Base-by-base conservation (phyloP, 495 filamentous ascomycete species). In the Tirmania nivea region DNA sequence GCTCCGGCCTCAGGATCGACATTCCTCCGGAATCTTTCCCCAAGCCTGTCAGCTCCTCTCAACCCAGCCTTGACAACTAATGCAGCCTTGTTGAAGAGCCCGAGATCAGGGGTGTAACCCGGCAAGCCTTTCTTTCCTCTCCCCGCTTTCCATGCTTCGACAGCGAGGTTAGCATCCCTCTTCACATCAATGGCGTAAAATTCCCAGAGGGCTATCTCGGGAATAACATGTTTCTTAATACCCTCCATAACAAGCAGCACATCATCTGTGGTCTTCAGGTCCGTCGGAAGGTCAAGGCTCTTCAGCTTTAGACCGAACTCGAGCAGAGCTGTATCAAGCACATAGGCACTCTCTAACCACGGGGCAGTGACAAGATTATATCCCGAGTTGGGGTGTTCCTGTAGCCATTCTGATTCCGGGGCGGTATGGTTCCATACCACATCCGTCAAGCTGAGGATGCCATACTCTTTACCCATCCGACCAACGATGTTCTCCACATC, bases 391-490 rank as follows among this genome's bases (percentile, higher is more conserved):
- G 92, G 92, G 59, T 99, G 88, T 53, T 86, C 81, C 64, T 93
- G 73, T 16, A 99, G 71, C 92, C 92, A 99, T 55, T 80, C 75
- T 67, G 83, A 94, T 66, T 96, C 94, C 66, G 94, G 74, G 3
- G 92, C 92, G 21, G 92, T 99, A 66, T 99, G 92, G 59, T 99
- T 99, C 77, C 86, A 89, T 21, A 99, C 92, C 49, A 99, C 87
- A 64, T 99, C 92, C 2, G 90, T 94, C 69, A 99, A 66, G 57
- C 83, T 86, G 48, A 96, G 72, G 49, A 99, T 69, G 0, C 82
- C 82, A 64, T 89, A 78, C 42, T 93, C 78, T 31, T 81, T 76
- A 64, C 92, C 84, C 77, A 99, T 82, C 64, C 75, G 83, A 20
- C 75, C 66, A 50, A 92, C 77, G 68, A 99, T 71, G 20, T 75